A percentile compares a stretch with the other conserved stretches of the same genome.
Conservation (phyloP, 2,329 filamentous ascomycete species). For the Penicillium concentricum region DNA sequence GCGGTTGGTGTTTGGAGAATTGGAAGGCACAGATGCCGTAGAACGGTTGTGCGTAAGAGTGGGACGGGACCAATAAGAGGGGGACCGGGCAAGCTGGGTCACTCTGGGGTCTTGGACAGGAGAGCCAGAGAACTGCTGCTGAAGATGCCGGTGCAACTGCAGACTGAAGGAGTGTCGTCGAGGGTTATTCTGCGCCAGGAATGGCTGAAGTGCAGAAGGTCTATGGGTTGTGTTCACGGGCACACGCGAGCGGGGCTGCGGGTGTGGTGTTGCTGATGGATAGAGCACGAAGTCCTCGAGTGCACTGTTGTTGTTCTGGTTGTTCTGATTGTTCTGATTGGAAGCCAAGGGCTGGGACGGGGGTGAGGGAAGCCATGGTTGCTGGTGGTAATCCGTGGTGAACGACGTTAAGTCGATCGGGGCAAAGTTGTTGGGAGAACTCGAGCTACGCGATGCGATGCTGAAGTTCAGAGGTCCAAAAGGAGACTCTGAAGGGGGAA, state of each 20-base stretch:
- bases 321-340: slow-evolving; percentile 35
- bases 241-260: slow-evolving; percentile 38
- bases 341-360: slow-evolving; percentile 45
- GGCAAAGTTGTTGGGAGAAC: slow-evolving; percentile 39
- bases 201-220: slow-evolving; percentile 31
- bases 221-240: slow-evolving; percentile 41
- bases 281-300: slow-evolving; percentile 49
- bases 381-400: slow-evolving; percentile 50
- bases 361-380: slow-evolving; percentile 49
- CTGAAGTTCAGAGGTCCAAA: slow-evolving; percentile 47
- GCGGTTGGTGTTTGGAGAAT: slow-evolving; percentile 36
- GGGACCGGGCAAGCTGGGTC: slow-evolving; percentile 42
- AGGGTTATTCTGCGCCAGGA: slow-evolving; percentile 36
- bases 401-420: slow-evolving; percentile 48
- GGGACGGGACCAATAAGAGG: slow-evolving; percentile 38
- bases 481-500: slow-evolving; percentile 44
- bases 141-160: slow-evolving; percentile 36
- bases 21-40: slow-evolving; percentile 41
- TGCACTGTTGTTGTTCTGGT: slow-evolving; percentile 33
- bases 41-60: slow-evolving; percentile 32
- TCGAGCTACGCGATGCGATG: slow-evolving; percentile 45
- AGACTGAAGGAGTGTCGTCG: slow-evolving; percentile 39
- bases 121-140: slow-evolving; percentile 35
- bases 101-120: slow-evolving; percentile 41
- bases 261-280: slow-evolving; percentile 30